Conservation (phyloP, 768 basidiomycete genomes). For the Tulasnella sp. region DNA sequence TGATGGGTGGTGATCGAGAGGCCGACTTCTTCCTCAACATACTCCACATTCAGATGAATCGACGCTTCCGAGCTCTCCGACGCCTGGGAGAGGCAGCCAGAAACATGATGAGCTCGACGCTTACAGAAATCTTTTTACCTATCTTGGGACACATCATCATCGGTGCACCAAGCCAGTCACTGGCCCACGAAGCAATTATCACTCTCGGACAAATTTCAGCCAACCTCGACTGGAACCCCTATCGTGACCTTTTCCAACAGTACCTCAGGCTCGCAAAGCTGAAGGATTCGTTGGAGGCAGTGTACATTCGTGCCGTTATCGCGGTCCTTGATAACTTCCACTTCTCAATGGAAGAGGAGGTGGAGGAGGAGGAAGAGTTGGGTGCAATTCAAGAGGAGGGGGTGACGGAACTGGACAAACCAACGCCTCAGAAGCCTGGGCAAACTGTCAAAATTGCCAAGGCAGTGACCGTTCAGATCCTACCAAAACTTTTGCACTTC, state of each 20-base stretch:
- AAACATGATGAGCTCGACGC: constrained; percentile 51
- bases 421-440: not conserved
- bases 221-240: constrained; percentile 73
- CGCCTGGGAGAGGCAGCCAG: constrained; percentile 70
- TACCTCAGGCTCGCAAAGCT: constrained; percentile 60
- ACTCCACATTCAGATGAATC: constrained; percentile 84
- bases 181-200: constrained; percentile 81
- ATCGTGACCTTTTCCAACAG: constrained; percentile 67
- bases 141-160: constrained; percentile 72
- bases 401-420: not conserved
- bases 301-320: constrained; percentile 77
- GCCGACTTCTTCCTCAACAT: constrained; percentile 97
- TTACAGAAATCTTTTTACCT: constrained; percentile 79
- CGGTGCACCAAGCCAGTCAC: constrained; percentile 60
- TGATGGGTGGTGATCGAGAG: constrained; percentile 84
- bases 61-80: constrained; percentile 75
- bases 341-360: constrained; percentile 63
- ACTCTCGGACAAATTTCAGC: constrained; percentile 69
- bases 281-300: constrained; percentile 63
- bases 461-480: constrained; percentile 59
- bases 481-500: constrained; percentile 70
- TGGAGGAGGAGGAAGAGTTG: not conserved
- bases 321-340: constrained; percentile 83
- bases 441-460: constrained; percentile 49
- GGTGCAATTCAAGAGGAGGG: not conserved